A percentile compares a stretch with the other conserved stretches of the same genome.
These are phyloP conservation scores for Coriaria nepalensis DNA, from an alignment of 306 rosid species.

Conservation along the genomic window DNA sequence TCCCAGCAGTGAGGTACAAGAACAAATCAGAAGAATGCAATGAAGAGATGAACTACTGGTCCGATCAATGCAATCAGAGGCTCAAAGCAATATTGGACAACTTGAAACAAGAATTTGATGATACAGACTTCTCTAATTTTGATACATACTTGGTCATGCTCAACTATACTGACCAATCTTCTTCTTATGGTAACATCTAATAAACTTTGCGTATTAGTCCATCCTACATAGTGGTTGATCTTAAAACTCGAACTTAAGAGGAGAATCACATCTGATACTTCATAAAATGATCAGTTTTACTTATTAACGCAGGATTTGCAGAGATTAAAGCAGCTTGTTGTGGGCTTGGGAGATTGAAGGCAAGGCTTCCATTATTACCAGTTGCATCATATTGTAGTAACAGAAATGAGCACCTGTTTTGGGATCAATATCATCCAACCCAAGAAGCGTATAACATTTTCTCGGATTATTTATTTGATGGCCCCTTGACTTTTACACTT, in stretches of 20 bases:
- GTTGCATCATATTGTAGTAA: conserved; percentile 1
- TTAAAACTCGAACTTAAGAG: no score
- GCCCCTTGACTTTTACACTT: not conserved
- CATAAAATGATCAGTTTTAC: no score
- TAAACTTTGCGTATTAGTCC: no score
- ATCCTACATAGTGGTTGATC: no score
- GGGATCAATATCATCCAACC: conserved; percentile 8
- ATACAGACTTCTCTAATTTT: conserved; percentile 22
- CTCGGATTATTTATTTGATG: not conserved
- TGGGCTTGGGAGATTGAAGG: conserved; percentile 11
- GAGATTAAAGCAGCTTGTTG: conserved; percentile 13
- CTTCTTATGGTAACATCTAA: conserved; percentile 6
- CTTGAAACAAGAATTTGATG: conserved; percentile 23
- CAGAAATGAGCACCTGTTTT: conserved; percentile 7
- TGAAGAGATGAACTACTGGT: conserved; percentile 26
- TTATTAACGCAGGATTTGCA: conserved; percentile 2
- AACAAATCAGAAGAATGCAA: conserved; percentile 24
- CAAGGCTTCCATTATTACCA: conserved; percentile 8
- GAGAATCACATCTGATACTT: no score
- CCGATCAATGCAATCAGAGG: conserved; percentile 25
- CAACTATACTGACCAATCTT: not conserved
- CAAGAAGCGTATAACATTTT: not conserved
- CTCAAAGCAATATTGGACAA: conserved; percentile 38
- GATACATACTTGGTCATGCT: not conserved
- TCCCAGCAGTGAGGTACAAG: conserved; percentile 33